Percentiles rank a stretch among this genome's conserved stretches.
Evolutionary conservation across 108 stramenopile species (phyloP).

Genomic region (Nannochloropsis salina): DNA sequence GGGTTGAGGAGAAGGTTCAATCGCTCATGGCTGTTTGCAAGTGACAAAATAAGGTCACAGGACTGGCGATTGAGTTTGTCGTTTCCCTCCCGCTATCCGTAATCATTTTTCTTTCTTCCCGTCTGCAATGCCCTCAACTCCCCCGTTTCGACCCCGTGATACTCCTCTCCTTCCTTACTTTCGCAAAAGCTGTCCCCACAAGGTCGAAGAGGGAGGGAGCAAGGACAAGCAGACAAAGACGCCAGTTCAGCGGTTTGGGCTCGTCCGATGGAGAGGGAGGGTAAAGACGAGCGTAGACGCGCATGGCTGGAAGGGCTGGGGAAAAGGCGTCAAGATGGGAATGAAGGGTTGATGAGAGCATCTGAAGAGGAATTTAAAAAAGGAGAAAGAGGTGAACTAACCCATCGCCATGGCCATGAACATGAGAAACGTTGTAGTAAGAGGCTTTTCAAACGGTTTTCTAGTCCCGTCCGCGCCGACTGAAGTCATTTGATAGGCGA

Average conservation of each 20-base stretch:
- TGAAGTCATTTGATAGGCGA: not conserved
- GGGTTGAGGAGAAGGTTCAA: not conserved
- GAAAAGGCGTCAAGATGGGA: not conserved
- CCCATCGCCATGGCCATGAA: slow-evolving; percentile 21
- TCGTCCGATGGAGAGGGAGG: slow-evolving; percentile 20
- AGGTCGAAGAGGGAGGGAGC: not conserved
- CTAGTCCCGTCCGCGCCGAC: not conserved
- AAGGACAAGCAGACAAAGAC: not conserved
- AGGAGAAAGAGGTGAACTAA: not conserved
- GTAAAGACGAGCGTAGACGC: not conserved
- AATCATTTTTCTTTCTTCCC: not conserved
- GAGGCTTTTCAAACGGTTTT: slow-evolving; percentile 38
- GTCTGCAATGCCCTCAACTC: not conserved
- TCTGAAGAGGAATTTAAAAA: not conserved
- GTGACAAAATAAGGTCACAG: not conserved
- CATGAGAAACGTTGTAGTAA: slow-evolving; percentile 37
- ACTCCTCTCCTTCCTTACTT: not conserved
- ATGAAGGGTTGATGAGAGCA: not conserved
- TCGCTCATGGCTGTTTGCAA: slow-evolving; percentile 22
- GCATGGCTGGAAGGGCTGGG: slow-evolving; percentile 21
- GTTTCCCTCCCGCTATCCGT: not conserved
- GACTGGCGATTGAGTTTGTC: not conserved
- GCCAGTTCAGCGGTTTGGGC: slow-evolving; percentile 7
- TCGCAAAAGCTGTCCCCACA: not conserved
- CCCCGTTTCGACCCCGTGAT: not conserved